These are phyloP conservation scores for Viola odorata DNA, from an alignment of 345 rosid genomes.

Conservation along the genomic window DNA sequence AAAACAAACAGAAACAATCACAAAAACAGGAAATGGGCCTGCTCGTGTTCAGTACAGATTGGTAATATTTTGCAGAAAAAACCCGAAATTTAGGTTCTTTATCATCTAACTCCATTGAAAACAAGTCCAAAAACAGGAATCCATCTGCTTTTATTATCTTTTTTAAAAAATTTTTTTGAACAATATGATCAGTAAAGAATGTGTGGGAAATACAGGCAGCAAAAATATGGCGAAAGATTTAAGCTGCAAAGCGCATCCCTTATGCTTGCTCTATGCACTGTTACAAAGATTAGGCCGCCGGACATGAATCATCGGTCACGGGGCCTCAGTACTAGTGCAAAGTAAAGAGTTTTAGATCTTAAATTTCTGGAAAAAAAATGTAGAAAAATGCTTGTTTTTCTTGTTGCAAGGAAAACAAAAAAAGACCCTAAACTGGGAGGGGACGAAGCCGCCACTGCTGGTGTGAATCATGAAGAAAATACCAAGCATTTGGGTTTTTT, in stretches of 20 bases:
- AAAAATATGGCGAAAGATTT: slow-evolving; percentile 12
- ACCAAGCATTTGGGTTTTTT: not conserved
- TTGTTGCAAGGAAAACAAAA: not conserved
- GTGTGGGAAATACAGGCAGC: slow-evolving; percentile 39
- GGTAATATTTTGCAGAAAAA: too few relatives aligned
- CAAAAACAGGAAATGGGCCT: too few relatives aligned
- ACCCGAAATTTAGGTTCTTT: too few relatives aligned
- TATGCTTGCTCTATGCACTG: slow-evolving; percentile 17
- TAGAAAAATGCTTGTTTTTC: too few relatives aligned
- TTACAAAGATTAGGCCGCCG: not conserved
- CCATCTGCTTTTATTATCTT: too few relatives aligned
- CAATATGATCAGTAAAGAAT: not conserved
- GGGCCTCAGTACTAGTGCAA: slow-evolving; percentile 15
- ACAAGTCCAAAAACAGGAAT: not conserved
- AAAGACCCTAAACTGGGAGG: not conserved
- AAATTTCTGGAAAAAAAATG: too few relatives aligned
- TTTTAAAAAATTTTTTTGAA: too few relatives aligned
- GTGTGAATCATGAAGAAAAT: not conserved
- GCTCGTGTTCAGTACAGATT: too few relatives aligned
- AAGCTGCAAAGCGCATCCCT: slow-evolving; percentile 42
- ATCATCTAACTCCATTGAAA: too few relatives aligned
- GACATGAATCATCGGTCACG: not conserved
- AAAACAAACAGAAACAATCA: too few relatives aligned
- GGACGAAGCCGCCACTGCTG: not conserved
- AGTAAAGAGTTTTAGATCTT: not conserved